A percentile compares a stretch with the other conserved stretches of the same genome.
These are phyloP conservation scores for Alternaria angustiovoidea DNA, from an alignment of 2,329 filamentous ascomycete genomes.

Conservation along the genomic window DNA sequence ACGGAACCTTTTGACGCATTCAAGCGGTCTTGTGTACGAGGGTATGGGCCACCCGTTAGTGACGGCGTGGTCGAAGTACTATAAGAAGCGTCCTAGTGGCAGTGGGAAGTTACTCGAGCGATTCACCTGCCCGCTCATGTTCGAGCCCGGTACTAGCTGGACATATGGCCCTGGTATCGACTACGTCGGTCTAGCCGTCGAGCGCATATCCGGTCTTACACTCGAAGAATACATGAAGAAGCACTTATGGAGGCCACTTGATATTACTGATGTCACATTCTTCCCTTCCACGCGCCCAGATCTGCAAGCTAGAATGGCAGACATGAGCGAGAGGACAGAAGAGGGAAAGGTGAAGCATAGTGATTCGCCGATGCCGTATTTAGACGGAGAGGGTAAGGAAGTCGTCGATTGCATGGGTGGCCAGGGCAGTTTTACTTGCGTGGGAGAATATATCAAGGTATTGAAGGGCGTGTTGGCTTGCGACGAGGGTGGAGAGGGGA, in stretches of 20 bases:
- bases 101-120: constrained; percentile 57
- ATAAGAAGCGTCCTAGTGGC: constrained; percentile 40
- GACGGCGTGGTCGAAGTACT: constrained; percentile 47
- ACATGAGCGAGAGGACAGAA: constrained; percentile 33
- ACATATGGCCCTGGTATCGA: constrained; percentile 59
- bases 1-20: constrained; percentile 59
- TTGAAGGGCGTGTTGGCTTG: constrained; percentile 36
- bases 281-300: constrained; percentile 49
- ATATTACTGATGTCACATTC: constrained; percentile 63
- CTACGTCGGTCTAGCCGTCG: constrained; percentile 59
- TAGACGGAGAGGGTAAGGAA: constrained; percentile 26
- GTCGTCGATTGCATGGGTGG: constrained; percentile 38
- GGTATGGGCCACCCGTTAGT: constrained; percentile 50
- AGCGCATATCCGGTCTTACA: constrained; percentile 55
- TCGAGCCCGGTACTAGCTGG: constrained; percentile 60
- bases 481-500: constrained; percentile 36
- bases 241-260: constrained; percentile 56
- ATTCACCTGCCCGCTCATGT: constrained; percentile 44
- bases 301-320: constrained; percentile 36
- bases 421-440: constrained; percentile 28
- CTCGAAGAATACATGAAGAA: constrained; percentile 69
- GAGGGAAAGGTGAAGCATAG: constrained; percentile 22
- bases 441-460: constrained; percentile 44
- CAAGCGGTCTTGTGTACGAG: constrained; percentile 59
- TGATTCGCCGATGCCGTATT: constrained; percentile 19